Base-by-base conservation (phyloP, 2,329 filamentous ascomycete genomes). In the Ophiobolus disseminans region DNA sequence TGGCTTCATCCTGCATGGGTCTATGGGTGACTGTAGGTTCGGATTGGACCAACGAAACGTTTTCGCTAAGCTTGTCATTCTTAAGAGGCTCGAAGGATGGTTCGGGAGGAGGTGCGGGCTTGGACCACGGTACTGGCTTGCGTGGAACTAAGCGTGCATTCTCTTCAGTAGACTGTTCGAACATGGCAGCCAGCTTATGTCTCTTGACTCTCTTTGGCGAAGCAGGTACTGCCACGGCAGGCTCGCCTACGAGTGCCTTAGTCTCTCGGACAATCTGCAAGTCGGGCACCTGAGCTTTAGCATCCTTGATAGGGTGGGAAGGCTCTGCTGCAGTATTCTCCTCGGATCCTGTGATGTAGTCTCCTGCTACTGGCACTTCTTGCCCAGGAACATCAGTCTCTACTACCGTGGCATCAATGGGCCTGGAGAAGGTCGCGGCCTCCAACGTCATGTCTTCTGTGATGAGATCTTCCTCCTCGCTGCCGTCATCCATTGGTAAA, bases 121-220 rank as follows among this genome's bases (percentile, higher is more conserved):
- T 46, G 21, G 37, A 20, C 36, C 13, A 40, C 2, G 21, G 30
- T 35, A 36, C 28, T 25, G 36, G 36, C 28, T 39, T 40, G 8
- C 36, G 36, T 14, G 39, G n/a, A 14, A 41, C 26, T 9, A 22
- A 45, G 4, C 30, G 43, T 9, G 30, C 9, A 14, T 19, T 21
- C 8, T 34, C 26, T 48, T 53, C 40, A 19, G 36, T 28, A 26
- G 43, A 40, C 7, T 63, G 58, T 8, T 62, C 61, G 17, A 55
- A 34, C 3, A 34, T 38, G 9, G 58, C 58, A 11, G 40, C 50
- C 6, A 47, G 47, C 31, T 68, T 66, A 19, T 30, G 54, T 39
- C 66, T 66, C 50, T 64, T 65, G 19, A 44, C 46, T 36, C 65
- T 62, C 43, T 65, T 66, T 46, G 58, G 55, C 22, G 49, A 40